These are phyloP conservation scores for Chrysochromulina tobinii DNA, from an alignment of 78 protist species.

Conservation along the genomic window DNA sequence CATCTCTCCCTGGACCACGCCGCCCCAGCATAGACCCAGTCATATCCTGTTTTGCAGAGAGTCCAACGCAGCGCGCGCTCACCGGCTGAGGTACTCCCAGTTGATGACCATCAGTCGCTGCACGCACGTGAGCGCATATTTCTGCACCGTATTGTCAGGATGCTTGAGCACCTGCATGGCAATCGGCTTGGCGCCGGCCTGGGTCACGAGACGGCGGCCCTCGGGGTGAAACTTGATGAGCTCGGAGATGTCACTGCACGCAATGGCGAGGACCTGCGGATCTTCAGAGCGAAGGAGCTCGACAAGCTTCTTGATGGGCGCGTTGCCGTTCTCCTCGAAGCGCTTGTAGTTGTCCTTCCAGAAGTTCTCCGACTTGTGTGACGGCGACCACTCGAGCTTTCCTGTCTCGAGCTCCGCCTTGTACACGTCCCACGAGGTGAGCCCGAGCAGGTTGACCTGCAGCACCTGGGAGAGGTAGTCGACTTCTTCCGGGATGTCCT, in stretches of 20 bases:
- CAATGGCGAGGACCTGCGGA: slow-evolving; percentile 69
- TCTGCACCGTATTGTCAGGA: slow-evolving; percentile 71
- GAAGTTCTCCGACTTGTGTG: slow-evolving; percentile 84
- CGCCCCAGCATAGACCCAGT: too few relatives aligned
- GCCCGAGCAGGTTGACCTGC: neutral
- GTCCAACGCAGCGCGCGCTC: too few relatives aligned
- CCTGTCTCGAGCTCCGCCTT: slow-evolving; percentile 68
- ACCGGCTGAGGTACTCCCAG: slow-evolving; percentile 42
- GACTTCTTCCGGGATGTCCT: slow-evolving; percentile 70
- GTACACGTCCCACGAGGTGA: slow-evolving; percentile 66
- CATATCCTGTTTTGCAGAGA: too few relatives aligned
- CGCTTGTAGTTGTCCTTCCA: slow-evolving; percentile 80
- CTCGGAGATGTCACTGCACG: slow-evolving; percentile 91
- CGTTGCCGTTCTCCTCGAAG: slow-evolving; percentile 62
- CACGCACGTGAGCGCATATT: slow-evolving; percentile 80
- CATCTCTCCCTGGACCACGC: too few relatives aligned
- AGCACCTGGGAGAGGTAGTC: neutral
- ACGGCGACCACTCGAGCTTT: slow-evolving; percentile 87
- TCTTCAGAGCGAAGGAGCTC: too few relatives aligned
- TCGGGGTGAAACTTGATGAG: slow-evolving; percentile 79
- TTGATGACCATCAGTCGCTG: slow-evolving; percentile 89
- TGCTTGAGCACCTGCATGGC: slow-evolving; percentile 79
- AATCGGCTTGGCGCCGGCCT: slow-evolving; percentile 56
- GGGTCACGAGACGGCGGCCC: slow-evolving; percentile 71
- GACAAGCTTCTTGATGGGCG: neutral